phyloP scores from a whole-genome alignment of 2,329 filamentous ascomycete species.

The Macrophomina phaseolina region DNA sequence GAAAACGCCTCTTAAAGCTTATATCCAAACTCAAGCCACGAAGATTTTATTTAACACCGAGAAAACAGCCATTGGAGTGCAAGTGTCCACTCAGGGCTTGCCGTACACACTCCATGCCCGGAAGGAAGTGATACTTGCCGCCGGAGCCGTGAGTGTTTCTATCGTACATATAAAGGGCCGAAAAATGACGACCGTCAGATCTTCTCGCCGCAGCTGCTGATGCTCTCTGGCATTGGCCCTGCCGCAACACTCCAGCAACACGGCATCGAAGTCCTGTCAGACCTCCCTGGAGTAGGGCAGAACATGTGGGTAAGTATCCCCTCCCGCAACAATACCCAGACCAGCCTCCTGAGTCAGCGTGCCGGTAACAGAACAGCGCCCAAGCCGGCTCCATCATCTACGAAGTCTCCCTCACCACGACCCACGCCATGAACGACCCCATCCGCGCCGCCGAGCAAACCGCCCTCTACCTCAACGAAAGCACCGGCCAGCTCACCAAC shows the following conservation, averaged over 20 bases:
- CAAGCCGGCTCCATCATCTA: neutral
- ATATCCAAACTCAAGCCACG: slow-evolving; percentile 36
- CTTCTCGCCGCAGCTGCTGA: slow-evolving; percentile 46
- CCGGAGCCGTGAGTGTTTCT: slow-evolving; percentile 47
- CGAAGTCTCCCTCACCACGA: neutral
- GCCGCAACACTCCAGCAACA: slow-evolving; percentile 30
- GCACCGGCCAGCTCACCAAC: neutral
- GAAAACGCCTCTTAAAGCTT: slow-evolving; percentile 32
- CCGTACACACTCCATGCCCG: slow-evolving; percentile 35
- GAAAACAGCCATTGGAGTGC: slow-evolving; percentile 35
- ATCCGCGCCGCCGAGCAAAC: neutral
- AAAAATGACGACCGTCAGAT: neutral
- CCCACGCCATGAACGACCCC: neutral
- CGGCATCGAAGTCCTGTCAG: slow-evolving; percentile 34
- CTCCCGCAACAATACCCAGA: too few species aligned
- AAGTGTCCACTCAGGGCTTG: slow-evolving; percentile 34
- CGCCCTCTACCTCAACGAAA: neutral
- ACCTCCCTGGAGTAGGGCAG: slow-evolving; percentile 37
- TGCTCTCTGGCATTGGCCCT: slow-evolving; percentile 46
- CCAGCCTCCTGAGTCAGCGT: too few species aligned
- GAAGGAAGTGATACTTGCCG: slow-evolving; percentile 53
- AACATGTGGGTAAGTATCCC: slow-evolving; percentile 28
- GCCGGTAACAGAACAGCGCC: neutral
- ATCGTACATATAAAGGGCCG: slow-evolving; percentile 30
- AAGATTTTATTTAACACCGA: slow-evolving; percentile 38